Base-by-base conservation (phyloP, 805 yeast species). In the Candida ficus region DNA sequence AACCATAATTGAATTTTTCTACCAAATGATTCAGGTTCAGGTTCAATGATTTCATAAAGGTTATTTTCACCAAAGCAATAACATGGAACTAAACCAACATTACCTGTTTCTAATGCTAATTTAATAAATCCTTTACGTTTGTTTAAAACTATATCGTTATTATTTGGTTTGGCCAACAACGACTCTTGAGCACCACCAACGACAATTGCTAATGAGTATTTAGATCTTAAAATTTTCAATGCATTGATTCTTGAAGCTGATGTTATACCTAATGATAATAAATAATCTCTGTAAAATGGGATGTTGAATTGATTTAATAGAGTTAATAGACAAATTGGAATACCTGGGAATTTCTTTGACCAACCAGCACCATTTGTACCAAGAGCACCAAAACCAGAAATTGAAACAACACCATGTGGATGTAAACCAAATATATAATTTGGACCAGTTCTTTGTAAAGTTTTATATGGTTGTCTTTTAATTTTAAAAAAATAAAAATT, bases 101-200 rank as follows among this genome's bases (percentile, higher is more conserved):
- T 84, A 3, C 91, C 91, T 13, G 81, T 66, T 56, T 81, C 81
- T 44, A 93, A 64, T 0, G 98, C 99, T 25, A 93, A 58, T 52
- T 83, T 87, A 22, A 93, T 79, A 62, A 93, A 93, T 0, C 99
- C 99, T 54, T 81, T 84, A 29, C 99, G 71, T 47, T 78, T 81
- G 30, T 79, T 71, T 31, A 93, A 63, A 0, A 93, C 86, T 35
- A 93, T 64, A 43, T 83, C 83, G 49, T 78, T 73, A 1, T 62
- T 57, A 8, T 78, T 76, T 0, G 83, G 80, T 39, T 69, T 67
- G 6, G 86, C 76, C 21, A 86, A 59, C 28, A 93, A 66, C 1
- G 95, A 79, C 55, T 93, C 99, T 44, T 88, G 84, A 0, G 98
- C 98, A 0, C 99, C 99, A 3, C 99, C 99, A 19, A 93, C 80